phyloP scores from a whole-genome alignment of 2,329 filamentous ascomycete species.

The Arthrobotrys iridis region DNA sequence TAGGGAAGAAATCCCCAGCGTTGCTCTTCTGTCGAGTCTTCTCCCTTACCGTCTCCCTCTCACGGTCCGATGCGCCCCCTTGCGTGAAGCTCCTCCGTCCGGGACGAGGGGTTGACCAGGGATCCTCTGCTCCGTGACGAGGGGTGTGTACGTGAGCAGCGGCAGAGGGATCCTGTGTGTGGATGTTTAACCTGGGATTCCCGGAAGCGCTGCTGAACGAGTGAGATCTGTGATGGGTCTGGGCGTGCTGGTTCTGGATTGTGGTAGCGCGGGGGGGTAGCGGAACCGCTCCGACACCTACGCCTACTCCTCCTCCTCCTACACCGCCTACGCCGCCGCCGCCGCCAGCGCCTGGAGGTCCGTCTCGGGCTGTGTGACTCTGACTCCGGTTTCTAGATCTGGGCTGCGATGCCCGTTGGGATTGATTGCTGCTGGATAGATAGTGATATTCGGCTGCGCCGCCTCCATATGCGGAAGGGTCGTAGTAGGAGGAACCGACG shows the following conservation, averaged over 20 bases:
- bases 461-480: constrained; percentile 52
- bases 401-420: constrained; percentile 50
- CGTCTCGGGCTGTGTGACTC: constrained; percentile 40
- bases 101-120: constrained; percentile 23
- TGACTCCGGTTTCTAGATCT: constrained; percentile 44
- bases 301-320: constrained; percentile 10
- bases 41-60: constrained; percentile 45
- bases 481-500: constrained; percentile 54
- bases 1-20: constrained; percentile 42
- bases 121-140: constrained; percentile 40
- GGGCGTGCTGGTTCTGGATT: constrained; percentile 50
- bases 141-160: constrained; percentile 37
- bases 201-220: constrained; percentile 44
- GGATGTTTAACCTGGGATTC: constrained; percentile 40
- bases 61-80: constrained; percentile 39
- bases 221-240: constrained; percentile 42
- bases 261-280: constrained; percentile 33
- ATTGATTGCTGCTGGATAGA: constrained; percentile 52
- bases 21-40: constrained; percentile 45
- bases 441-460: constrained; percentile 50
- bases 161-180: constrained; percentile 32
- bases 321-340: no score
- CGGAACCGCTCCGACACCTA: constrained; percentile 8
- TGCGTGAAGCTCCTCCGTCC: constrained; percentile 40
- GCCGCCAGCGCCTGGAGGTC: constrained; percentile 16